Evolutionary conservation across 371 early-diverging fungal species (phyloP).

Genomic region (Syncephalastrum sp.): DNA sequence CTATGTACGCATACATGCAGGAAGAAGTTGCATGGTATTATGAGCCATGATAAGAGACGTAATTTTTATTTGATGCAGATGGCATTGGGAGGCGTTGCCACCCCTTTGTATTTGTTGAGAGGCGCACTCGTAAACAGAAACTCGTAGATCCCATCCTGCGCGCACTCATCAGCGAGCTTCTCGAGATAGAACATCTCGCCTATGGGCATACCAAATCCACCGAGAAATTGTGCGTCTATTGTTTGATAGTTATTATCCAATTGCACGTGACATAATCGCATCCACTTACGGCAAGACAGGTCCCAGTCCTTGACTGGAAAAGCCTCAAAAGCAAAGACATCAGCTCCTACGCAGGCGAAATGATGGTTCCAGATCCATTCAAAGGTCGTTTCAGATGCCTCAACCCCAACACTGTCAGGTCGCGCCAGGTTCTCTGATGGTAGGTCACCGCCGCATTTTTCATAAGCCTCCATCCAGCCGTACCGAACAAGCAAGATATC

Average conservation of each 20-base stretch:
- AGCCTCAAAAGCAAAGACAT: slow-evolving; percentile 37
- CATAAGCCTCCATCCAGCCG: slow-evolving; percentile 35
- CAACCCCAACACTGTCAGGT: slow-evolving; percentile 32
- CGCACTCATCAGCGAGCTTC: slow-evolving; percentile 38
- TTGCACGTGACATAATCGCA: no score
- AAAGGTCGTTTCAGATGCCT: slow-evolving; percentile 38
- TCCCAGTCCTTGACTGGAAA: slow-evolving; percentile 24
- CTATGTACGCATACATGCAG: no score
- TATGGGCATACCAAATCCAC: slow-evolving; percentile 43
- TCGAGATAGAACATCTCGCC: slow-evolving; percentile 47
- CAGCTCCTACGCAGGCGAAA: slow-evolving; percentile 41
- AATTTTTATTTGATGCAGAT: slow-evolving; percentile 38
- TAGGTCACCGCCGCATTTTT: background rate
- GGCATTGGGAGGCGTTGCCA: slow-evolving; percentile 46
- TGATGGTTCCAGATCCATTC: slow-evolving; percentile 49
- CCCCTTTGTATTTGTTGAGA: slow-evolving; percentile 39
- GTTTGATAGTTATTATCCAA: no score
- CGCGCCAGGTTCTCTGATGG: slow-evolving; percentile 1
- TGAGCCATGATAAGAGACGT: no score
- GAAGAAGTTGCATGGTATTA: no score
- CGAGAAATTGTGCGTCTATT: slow-evolving; percentile 32
- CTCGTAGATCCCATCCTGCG: slow-evolving; percentile 32
- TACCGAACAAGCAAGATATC: slow-evolving; percentile 42
- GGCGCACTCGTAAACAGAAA: slow-evolving; percentile 47
- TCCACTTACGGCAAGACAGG: slow-evolving; percentile 23